Conservation (phyloP, 192 early-diverging fungal species). For the Chytriomyces sp. region DNA sequence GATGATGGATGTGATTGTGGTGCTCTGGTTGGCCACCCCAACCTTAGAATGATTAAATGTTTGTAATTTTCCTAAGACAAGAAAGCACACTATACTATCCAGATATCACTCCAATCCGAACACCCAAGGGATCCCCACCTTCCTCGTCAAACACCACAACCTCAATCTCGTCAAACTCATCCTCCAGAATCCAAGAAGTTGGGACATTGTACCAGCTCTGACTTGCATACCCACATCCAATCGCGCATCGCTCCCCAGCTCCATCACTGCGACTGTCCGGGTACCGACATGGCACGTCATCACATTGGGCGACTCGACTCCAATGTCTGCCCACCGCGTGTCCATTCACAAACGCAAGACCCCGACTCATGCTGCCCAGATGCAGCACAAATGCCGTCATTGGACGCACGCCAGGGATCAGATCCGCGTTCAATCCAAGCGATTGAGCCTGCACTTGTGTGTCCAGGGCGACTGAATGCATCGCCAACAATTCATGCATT, state of each 20-base stretch:
- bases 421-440: neutral
- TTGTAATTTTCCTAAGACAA: neutral
- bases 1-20: no score
- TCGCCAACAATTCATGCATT: neutral
- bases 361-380: conserved; percentile 34
- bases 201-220: conserved; percentile 47
- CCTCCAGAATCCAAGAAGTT: conserved; percentile 25
- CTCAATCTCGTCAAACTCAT: conserved; percentile 17
- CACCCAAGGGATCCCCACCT: conserved; percentile 42
- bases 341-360: conserved; percentile 40
- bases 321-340: conserved; percentile 41
- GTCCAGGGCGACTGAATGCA: neutral
- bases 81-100: no score
- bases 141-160: conserved; percentile 45
- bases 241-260: conserved; percentile 30
- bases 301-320: conserved; percentile 18
- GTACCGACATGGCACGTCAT: conserved; percentile 10
- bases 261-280: conserved; percentile 8
- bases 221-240: conserved; percentile 21
- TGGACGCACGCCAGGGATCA: neutral
- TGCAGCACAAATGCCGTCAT: conserved; percentile 34
- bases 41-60: no score
- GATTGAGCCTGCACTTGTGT: conserved; percentile 2
- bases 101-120: conserved; percentile 29
- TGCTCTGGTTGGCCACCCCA: no score